A percentile compares a stretch with the other conserved stretches of the same genome.
Conservation (phyloP, 805 yeast species). For the Clavispora santaluciae region DNA sequence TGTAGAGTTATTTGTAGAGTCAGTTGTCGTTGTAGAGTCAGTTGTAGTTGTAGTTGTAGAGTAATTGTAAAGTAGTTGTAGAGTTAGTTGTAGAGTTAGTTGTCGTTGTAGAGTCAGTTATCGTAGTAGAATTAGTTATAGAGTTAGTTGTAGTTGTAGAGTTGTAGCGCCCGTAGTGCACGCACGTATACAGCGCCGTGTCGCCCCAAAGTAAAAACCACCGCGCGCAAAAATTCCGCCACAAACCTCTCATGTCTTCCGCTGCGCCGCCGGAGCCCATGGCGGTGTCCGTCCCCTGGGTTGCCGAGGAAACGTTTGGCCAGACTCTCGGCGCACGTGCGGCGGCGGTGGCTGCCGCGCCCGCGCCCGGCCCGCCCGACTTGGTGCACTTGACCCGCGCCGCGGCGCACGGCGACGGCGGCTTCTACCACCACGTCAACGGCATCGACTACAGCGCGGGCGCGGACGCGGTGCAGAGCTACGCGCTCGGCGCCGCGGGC, state of each 20-base stretch:
- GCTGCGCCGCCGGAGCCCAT: background rate
- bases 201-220: no score
- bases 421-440: slow-evolving; percentile 35
- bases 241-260: background rate
- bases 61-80: no score
- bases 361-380: slow-evolving; percentile 32
- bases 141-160: no score
- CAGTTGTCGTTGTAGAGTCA: no score
- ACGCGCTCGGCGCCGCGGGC: slow-evolving; percentile 26
- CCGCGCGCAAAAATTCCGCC: no score
- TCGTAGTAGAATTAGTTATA: no score
- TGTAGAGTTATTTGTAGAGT: no score
- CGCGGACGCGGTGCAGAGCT: slow-evolving; percentile 24
- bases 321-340: slow-evolving; percentile 24
- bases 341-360: slow-evolving; percentile 9
- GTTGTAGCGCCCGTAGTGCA: no score
- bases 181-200: no score
- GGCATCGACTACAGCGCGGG: slow-evolving; percentile 23
- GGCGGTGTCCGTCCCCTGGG: slow-evolving; percentile 15
- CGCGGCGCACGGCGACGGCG: slow-evolving; percentile 27
- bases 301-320: slow-evolving; percentile 29
- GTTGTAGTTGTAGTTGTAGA: no score
- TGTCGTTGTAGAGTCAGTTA: no score
- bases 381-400: slow-evolving; percentile 33
- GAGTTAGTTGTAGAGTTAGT: no score